These are phyloP conservation scores for Porodaedalea pini DNA, from an alignment of 1,284 basidiomycete genomes.

Conservation along the genomic window DNA sequence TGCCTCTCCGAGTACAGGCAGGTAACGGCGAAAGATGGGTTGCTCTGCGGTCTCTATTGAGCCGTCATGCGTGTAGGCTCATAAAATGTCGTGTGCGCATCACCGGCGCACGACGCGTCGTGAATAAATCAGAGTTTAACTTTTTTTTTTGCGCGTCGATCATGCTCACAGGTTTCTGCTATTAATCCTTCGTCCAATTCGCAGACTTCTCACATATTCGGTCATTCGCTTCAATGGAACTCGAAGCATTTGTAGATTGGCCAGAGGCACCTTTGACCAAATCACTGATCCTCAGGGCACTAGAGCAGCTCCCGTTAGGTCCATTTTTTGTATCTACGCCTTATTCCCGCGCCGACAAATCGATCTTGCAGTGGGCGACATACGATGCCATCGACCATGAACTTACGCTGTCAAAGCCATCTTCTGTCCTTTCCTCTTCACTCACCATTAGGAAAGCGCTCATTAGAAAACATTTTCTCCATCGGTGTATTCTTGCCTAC, in stretches of 20 bases:
- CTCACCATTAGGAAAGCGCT: constrained; percentile 91
- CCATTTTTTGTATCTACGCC: constrained; percentile 27
- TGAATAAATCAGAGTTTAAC: neutral
- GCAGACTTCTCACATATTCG: neutral
- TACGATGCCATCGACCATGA: constrained; percentile 84
- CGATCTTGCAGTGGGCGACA: constrained; percentile 65
- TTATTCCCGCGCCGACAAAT: neutral
- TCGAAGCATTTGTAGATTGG: constrained; percentile 64
- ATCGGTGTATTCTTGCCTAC: constrained; percentile 73
- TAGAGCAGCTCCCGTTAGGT: constrained; percentile 39
- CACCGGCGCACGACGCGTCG: neutral
- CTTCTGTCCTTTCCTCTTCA: constrained; percentile 68
- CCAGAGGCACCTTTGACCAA: constrained; percentile 76
- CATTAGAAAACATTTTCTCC: constrained; percentile 93
- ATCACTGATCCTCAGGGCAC: constrained; percentile 62
- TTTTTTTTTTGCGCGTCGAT: neutral
- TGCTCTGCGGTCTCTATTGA: neutral
- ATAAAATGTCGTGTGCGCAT: no score
- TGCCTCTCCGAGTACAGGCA: neutral
- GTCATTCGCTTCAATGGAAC: neutral
- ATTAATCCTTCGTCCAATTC: neutral
- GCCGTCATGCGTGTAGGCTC: neutral
- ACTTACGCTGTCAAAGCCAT: constrained; percentile 49
- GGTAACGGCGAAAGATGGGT: neutral
- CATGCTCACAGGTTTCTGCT: neutral